Percentiles rank a stretch among this genome's conserved stretches.
These are phyloP conservation scores for Malus orientalis DNA, from an alignment of 306 rosid genomes.

Conservation along the genomic window DNA sequence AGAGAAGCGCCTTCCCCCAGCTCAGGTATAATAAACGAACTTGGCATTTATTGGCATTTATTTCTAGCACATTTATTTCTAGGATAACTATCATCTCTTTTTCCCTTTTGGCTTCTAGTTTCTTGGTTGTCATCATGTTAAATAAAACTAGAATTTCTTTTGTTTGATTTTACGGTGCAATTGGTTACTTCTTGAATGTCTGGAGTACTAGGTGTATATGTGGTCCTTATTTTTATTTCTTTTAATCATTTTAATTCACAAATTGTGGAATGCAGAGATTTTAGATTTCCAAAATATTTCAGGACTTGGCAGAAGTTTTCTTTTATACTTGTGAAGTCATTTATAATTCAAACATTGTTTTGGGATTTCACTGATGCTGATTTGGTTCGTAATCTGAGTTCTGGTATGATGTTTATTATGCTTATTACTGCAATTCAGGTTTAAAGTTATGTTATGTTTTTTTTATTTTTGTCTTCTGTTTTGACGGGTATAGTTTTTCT, in stretches of 20 bases:
- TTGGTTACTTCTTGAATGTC: neutral
- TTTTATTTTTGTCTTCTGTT: neutral
- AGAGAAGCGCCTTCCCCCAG: constrained; percentile 72
- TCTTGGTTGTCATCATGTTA: neutral
- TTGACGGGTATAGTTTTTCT: neutral
- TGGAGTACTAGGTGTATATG: neutral
- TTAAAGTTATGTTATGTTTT: neutral
- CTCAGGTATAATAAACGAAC: constrained; percentile 58
- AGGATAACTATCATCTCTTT: neutral
- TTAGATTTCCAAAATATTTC: neutral
- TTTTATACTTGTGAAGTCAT: neutral
- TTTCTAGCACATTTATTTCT: neutral
- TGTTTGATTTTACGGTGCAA: neutral
- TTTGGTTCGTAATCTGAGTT: neutral
- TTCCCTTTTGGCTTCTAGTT: neutral
- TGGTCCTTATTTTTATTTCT: neutral
- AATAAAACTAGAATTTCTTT: neutral
- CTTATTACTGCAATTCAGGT: neutral
- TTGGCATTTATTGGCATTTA: neutral
- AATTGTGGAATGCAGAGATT: neutral
- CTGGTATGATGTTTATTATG: neutral
- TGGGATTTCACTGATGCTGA: neutral
- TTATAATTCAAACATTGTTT: neutral
- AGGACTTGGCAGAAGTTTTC: neutral
- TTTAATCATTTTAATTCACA: neutral